A percentile compares a stretch with the other conserved stretches of the same genome.
Evolutionary conservation across 139 green algal species (phyloP).

Genomic region (Ettlia oleoabundans): DNA sequence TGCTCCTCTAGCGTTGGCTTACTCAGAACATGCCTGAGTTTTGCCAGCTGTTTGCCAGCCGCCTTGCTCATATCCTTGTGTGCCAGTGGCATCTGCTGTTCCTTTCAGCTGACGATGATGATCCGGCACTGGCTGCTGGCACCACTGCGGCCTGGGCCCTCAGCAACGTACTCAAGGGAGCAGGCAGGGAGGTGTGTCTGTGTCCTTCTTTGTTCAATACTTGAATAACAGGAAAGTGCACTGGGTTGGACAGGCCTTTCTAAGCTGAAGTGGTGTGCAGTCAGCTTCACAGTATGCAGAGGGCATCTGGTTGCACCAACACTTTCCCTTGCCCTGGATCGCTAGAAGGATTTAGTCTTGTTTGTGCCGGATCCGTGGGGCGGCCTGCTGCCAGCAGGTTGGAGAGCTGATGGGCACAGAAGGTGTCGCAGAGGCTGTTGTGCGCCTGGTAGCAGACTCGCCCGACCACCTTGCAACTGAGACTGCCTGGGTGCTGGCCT

Average conservation of each 20-base stretch:
- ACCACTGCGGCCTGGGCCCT: conserved; percentile 61
- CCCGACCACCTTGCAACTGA: conserved; percentile 42
- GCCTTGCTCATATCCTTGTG: not conserved
- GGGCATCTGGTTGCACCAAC: no score
- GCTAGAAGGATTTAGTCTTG: no score
- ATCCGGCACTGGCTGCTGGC: conserved; percentile 29
- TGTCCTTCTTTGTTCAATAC: not conserved
- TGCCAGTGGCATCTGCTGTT: not conserved
- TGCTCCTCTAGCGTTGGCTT: no score
- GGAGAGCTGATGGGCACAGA: conserved; percentile 32
- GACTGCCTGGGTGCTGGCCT: conserved; percentile 51
- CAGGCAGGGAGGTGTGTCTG: conserved; percentile 28
- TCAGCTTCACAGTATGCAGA: no score
- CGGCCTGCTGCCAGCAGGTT: no score
- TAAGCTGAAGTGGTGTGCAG: no score
- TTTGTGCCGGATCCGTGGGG: no score
- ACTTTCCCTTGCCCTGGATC: no score
- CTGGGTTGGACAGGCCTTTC: no score
- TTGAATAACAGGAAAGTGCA: no score
- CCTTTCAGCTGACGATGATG: conserved; percentile 14
- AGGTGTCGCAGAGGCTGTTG: conserved; percentile 13
- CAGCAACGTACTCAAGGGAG: conserved; percentile 44
- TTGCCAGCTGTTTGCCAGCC: no score
- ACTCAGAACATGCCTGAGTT: no score
- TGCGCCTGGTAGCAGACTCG: conserved; percentile 12